phyloP scores from a whole-genome alignment of 140 eudicot species.

The Senecio squalidus region DNA sequence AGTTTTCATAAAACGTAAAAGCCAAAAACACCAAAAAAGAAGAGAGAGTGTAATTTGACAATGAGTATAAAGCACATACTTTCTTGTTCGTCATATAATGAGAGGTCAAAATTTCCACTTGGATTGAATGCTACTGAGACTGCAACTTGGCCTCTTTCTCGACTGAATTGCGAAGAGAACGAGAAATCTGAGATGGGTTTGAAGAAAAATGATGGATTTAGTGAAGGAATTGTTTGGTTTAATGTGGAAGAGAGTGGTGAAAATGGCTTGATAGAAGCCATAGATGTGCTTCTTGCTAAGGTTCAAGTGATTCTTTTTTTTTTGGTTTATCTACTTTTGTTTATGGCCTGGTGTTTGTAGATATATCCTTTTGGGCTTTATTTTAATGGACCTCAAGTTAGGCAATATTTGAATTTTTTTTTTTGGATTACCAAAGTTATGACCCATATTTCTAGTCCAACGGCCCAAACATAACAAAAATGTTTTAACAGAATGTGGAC shows the following conservation, averaged over 20 bases:
- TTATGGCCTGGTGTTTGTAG: slow-evolving; percentile 47
- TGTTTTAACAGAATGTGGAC: too few species aligned
- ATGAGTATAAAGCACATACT: slow-evolving; percentile 22
- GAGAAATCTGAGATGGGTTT: slow-evolving; percentile 33
- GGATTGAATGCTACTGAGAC: slow-evolving; percentile 84
- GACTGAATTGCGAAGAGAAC: slow-evolving; percentile 21
- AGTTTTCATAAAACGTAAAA: too few species aligned
- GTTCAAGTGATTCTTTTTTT: not conserved
- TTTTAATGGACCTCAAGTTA: slow-evolving; percentile 25
- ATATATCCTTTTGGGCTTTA: slow-evolving; percentile 25
- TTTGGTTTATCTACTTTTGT: slow-evolving; percentile 24
- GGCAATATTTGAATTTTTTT: too few species aligned
- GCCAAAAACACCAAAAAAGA: too few species aligned
- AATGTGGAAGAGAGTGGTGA: slow-evolving; percentile 37
- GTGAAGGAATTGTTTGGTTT: slow-evolving; percentile 31
- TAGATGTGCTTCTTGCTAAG: slow-evolving; percentile 23
- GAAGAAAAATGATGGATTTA: slow-evolving; percentile 27
- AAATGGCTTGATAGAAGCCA: slow-evolving; percentile 51
- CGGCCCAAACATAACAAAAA: too few species aligned
- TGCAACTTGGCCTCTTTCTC: slow-evolving; percentile 35
- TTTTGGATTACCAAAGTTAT: too few species aligned
- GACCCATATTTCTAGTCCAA: too few species aligned
- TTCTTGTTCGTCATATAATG: slow-evolving; percentile 60
- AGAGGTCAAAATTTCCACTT: slow-evolving; percentile 71
- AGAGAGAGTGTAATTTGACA: too few species aligned